Percentiles rank a stretch among this genome's conserved stretches.
phyloP scores from a whole-genome alignment of 495 filamentous ascomycete genomes.

The Cercophora samala region DNA sequence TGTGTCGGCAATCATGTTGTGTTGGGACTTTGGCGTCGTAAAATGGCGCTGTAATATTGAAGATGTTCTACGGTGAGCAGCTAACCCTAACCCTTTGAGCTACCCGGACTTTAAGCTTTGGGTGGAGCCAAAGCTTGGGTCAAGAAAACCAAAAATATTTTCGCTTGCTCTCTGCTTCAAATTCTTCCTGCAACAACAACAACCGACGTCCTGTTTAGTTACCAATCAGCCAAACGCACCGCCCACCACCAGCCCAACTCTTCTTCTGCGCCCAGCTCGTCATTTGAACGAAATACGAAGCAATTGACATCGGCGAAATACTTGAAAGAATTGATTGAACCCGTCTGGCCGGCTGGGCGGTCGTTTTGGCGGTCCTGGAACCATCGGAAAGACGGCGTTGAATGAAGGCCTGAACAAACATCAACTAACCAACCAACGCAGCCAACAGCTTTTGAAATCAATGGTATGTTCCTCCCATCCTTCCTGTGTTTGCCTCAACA shows the following conservation, averaged over 20 bases:
- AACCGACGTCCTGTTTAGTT: constrained; percentile 2
- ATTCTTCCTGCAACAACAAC: neutral
- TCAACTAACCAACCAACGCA: neutral
- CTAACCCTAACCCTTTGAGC: neutral
- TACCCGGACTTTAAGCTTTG: neutral
- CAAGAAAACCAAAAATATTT: neutral
- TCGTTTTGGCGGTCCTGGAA: neutral
- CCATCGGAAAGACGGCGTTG: too few species aligned
- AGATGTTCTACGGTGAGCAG: neutral
- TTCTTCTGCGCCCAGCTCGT: neutral
- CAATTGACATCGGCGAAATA: neutral
- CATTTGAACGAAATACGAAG: neutral
- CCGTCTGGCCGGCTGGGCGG: neutral
- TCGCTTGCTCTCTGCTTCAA: neutral
- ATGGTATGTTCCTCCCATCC: neutral
- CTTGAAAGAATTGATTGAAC: neutral
- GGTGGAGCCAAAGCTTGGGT: neutral
- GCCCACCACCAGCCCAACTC: neutral
- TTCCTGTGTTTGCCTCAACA: neutral
- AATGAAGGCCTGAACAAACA: neutral
- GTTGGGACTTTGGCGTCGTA: neutral
- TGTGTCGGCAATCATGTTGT: neutral
- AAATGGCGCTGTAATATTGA: neutral
- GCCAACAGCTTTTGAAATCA: neutral
- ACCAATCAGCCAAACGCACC: constrained; percentile 4